Conservation (phyloP, 192 early-diverging fungal genomes). For the Blastocladiella britannica region DNA sequence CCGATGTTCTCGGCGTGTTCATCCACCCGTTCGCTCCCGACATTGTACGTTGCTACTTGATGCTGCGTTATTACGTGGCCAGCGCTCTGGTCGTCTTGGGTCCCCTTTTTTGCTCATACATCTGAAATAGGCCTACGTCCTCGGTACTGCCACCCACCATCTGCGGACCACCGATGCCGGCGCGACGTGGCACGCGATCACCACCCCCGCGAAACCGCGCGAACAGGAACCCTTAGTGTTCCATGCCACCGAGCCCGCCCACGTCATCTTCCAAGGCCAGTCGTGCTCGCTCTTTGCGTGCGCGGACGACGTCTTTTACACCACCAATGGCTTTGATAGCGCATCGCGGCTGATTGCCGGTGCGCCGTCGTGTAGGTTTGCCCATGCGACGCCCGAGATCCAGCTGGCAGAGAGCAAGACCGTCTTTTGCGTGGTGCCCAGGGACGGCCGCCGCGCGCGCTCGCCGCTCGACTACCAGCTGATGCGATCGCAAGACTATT, state of each 20-base stretch:
- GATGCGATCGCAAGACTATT: slow-evolving; percentile 58
- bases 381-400: slow-evolving; percentile 4
- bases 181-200: slow-evolving; percentile 30
- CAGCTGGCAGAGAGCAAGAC: slow-evolving; percentile 5
- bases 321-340: slow-evolving; percentile 1
- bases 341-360: slow-evolving; percentile 1
- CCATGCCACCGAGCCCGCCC: slow-evolving; percentile 40
- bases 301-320: slow-evolving; percentile 25
- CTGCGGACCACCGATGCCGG: slow-evolving; percentile 41
- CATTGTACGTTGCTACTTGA: background rate
- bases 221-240: slow-evolving; percentile 24
- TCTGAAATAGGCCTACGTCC: slow-evolving; percentile 25
- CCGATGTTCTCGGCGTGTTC: slow-evolving; percentile 6
- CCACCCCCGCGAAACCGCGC: slow-evolving; percentile 17
- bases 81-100: background rate
- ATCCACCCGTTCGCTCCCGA: slow-evolving; percentile 8
- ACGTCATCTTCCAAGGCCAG: slow-evolving; percentile 41
- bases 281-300: slow-evolving; percentile 31
- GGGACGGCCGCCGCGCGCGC: slow-evolving; percentile 1
- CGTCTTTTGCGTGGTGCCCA: background rate
- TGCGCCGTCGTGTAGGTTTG: slow-evolving; percentile 2
- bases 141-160: slow-evolving; percentile 24
- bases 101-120: background rate
- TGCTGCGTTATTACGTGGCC: too few species aligned
- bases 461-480: slow-evolving; percentile 23